Evolutionary conservation across 1,284 basidiomycete genomes (phyloP).

Genomic region (Ceratobasidium sp.): DNA sequence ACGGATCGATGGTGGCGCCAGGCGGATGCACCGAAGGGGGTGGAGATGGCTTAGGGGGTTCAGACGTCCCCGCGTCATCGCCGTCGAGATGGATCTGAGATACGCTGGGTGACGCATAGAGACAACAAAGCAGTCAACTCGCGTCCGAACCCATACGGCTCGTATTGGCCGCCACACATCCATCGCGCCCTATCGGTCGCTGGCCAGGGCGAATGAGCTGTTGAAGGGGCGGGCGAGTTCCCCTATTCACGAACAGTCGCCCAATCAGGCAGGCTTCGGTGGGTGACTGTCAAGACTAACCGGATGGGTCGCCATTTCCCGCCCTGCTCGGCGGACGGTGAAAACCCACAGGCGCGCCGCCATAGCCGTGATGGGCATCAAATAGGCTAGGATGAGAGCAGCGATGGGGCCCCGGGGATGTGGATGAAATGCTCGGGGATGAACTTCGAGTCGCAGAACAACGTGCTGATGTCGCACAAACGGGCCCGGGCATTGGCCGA

Average conservation of each 20-base stretch:
- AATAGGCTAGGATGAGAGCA: neutral
- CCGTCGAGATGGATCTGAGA: neutral
- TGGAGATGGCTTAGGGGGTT: neutral
- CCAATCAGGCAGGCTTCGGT: neutral
- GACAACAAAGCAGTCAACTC: neutral
- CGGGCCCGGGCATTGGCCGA: neutral
- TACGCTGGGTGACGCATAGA: neutral
- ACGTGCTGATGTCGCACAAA: slow-evolving; percentile 20
- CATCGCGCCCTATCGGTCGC: neutral
- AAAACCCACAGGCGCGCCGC: neutral
- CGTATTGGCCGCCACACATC: neutral
- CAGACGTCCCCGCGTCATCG: neutral
- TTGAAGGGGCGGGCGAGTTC: neutral
- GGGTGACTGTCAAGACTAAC: neutral
- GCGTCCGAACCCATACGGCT: neutral
- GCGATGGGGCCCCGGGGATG: neutral
- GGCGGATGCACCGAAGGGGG: neutral
- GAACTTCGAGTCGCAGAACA: slow-evolving; percentile 7
- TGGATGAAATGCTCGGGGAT: neutral
- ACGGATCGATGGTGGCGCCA: neutral
- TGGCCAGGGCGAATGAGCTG: neutral
- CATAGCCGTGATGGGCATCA: neutral
- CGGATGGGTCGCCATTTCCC: slow-evolving; percentile 3
- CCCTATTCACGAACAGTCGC: neutral
- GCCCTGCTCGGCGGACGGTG: slow-evolving; percentile 10